Conservation (phyloP, 208 protist species). For the Sergeia podlipaevii region DNA sequence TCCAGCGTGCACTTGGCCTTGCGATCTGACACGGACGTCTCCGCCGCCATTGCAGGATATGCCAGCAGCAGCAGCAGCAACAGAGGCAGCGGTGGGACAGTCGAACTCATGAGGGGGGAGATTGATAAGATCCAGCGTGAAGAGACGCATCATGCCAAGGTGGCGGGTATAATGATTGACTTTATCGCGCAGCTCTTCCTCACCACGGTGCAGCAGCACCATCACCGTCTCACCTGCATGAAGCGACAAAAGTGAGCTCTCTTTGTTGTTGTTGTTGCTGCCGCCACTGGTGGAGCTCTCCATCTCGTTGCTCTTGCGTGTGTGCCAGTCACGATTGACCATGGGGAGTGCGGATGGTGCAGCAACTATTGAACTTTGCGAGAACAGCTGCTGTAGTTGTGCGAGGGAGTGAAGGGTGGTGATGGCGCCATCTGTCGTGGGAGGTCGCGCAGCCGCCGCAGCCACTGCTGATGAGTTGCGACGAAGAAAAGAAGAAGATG, state of each 20-base stretch:
- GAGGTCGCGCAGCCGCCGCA: no score
- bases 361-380: background rate
- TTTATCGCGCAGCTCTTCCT: conserved; percentile 17
- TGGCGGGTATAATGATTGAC: conserved; percentile 32
- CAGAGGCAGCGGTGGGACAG: background rate
- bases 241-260: conserved; percentile 20
- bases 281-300: no score
- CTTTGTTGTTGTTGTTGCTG: no score
- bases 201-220: conserved; percentile 40
- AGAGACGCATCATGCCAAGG: conserved; percentile 57
- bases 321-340: no score
- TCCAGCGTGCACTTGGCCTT: background rate
- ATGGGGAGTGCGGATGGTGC: no score
- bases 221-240: conserved; percentile 56
- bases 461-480: no score
- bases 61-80: background rate
- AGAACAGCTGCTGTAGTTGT: conserved; percentile 27
- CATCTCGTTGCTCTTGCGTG: no score
- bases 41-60: no score
- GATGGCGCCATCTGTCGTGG: no score
- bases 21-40: background rate
- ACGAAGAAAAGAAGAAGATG: background rate
- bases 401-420: conserved; percentile 35
- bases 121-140: conserved; percentile 49
- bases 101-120: conserved; percentile 55